Base-by-base conservation (phyloP, 2,329 filamentous ascomycete species). In the Fusarium sp. region DNA sequence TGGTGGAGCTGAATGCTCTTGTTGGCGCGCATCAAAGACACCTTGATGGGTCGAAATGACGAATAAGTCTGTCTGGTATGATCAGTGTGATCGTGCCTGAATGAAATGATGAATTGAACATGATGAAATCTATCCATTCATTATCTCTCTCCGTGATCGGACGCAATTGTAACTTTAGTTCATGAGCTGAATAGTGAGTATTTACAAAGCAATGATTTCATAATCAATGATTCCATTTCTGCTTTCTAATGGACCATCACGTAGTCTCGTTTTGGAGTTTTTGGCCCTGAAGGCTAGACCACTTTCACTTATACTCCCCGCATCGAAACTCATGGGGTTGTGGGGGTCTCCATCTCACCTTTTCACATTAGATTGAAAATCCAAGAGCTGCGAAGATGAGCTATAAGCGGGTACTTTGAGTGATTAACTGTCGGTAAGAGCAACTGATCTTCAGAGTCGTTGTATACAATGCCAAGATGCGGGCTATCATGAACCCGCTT, bases 11-110 rank as follows among this genome's bases (percentile, higher is more conserved):
- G 39, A 42, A 65, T 41, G 57, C 51, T 63, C 58, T 47, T 62
- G 63, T 56, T 44, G 26, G 59, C 51, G 58, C 55, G 69, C 57
- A 50, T 36, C 44, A 48, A 66, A 71, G 67, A 72, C 71, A 74
- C 72, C 72, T 75, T 74, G 72, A 74, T 75, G 73, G 65, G 63
- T 68, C 30, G 26, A 60, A 69, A 69, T 74, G 66, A 68, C 53
- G 66, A 74, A 70, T 36, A 42, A 63, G 50, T 73, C 26, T 41
- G n/a, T 73, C 26, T 41, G n/a, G 20, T 56, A 44, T 47, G 45
- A 45, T 54, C 30, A 14, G 18, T n/a, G 28, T 11, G 60, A 39
- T 47, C 44, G 30, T 24, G 14, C n/a, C 32, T 47, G 30, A 56
- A 72, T 57, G 67, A 69, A 65, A 55, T 70, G 72, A 75, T 48